These are phyloP conservation scores for Trichophyton rubrum DNA, from an alignment of 2,329 filamentous ascomycete species.

Conservation along the genomic window DNA sequence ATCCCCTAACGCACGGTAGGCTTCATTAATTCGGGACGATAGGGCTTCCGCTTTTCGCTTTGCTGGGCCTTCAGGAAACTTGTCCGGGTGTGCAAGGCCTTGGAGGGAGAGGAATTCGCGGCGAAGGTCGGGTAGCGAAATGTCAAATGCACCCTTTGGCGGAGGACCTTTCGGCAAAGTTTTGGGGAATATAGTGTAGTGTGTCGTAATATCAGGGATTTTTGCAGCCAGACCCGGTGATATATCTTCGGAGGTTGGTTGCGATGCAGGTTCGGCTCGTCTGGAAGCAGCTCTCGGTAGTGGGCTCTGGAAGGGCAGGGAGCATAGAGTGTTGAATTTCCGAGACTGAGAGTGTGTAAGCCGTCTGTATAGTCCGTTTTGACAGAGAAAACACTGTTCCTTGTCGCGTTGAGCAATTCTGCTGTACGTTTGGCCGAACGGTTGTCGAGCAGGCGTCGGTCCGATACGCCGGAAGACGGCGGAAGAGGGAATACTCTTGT, in stretches of 20 bases:
- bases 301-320: background rate
- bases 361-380: background rate
- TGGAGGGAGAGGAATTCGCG: conserved; percentile 81
- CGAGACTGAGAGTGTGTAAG: background rate
- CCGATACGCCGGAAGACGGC: background rate
- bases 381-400: background rate
- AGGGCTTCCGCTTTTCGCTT: conserved; percentile 58
- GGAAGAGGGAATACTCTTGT: background rate
- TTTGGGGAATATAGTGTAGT: conserved; percentile 80
- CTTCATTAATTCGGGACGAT: conserved; percentile 79
- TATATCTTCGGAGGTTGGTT: conserved; percentile 1
- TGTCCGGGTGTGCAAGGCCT: conserved; percentile 37
- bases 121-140: conserved; percentile 58
- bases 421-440: background rate
- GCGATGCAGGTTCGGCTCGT: background rate
- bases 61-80: conserved; percentile 34
- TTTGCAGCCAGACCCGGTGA: conserved; percentile 4
- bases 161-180: conserved; percentile 69
- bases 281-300: background rate
- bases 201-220: conserved; percentile 39
- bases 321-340: background rate
- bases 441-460: background rate
- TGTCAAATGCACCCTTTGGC: conserved; percentile 59
- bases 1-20: conserved; percentile 70
- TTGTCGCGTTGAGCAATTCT: background rate